A percentile compares a stretch with the other conserved stretches of the same genome.
phyloP scores from a whole-genome alignment of 306 rosid genomes.

The Pterocarpus santalinus region DNA sequence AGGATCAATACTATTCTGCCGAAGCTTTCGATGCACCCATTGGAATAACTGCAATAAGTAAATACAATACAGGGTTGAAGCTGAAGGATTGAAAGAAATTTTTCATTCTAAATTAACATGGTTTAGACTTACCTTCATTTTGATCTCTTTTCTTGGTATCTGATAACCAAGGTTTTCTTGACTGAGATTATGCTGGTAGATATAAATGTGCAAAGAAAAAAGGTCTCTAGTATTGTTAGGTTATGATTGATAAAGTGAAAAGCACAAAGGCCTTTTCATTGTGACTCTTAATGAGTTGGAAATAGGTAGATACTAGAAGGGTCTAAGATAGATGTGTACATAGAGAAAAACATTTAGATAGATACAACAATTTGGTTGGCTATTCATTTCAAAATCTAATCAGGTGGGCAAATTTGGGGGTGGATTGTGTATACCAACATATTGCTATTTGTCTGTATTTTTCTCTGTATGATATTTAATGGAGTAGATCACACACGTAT shows the following conservation, averaged over 20 bases:
- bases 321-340: slow-evolving; percentile 57
- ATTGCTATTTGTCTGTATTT: slow-evolving; percentile 50
- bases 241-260: slow-evolving; percentile 52
- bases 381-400: slow-evolving; percentile 83
- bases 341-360: slow-evolving; percentile 85
- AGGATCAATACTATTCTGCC: slow-evolving; percentile 67
- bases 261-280: slow-evolving; percentile 44
- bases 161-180: slow-evolving; percentile 48
- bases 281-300: slow-evolving; percentile 60
- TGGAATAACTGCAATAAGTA: slow-evolving; percentile 79
- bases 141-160: slow-evolving; percentile 56
- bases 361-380: slow-evolving; percentile 85
- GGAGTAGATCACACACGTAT: slow-evolving; percentile 42
- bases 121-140: slow-evolving; percentile 83
- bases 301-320: slow-evolving; percentile 64
- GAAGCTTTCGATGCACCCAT: slow-evolving; percentile 87
- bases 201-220: slow-evolving; percentile 50
- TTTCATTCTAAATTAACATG: slow-evolving; percentile 37
- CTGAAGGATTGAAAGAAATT: slow-evolving; percentile 43
- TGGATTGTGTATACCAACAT: slow-evolving; percentile 51
- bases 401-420: slow-evolving; percentile 60
- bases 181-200: slow-evolving; percentile 51
- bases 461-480: slow-evolving; percentile 45
- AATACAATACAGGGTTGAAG: slow-evolving; percentile 44
- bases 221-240: slow-evolving; percentile 42